A percentile compares a stretch with the other conserved stretches of the same genome.
phyloP scores from a whole-genome alignment of 139 green algal species.

The Chlorella sp. region DNA sequence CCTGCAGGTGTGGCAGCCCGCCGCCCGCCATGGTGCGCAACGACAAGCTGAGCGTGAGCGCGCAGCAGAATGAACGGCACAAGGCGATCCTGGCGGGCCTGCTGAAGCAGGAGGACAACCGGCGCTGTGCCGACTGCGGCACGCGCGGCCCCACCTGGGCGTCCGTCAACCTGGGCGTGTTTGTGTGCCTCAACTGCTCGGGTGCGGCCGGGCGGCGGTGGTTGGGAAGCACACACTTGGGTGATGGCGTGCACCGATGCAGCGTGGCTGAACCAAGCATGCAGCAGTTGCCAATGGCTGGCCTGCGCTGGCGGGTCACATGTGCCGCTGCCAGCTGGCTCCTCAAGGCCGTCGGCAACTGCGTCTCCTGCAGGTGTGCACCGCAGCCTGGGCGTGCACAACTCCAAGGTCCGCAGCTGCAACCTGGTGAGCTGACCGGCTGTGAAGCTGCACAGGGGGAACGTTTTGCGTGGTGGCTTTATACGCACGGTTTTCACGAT shows the following conservation, averaged over 20 bases:
- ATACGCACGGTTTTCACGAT: no score
- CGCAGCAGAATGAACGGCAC: conserved; percentile 85
- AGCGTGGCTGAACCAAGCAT: no score
- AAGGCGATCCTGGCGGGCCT: conserved; percentile 72
- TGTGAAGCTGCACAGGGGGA: no score
- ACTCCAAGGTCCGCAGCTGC: conserved; percentile 87
- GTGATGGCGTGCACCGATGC: no score
- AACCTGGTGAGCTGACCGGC: conserved; percentile 51
- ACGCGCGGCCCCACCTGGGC: conserved; percentile 87
- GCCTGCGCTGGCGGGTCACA: no score
- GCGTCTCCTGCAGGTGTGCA: conserved; percentile 72
- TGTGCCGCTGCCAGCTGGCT: no score
- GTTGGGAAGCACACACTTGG: not conserved
- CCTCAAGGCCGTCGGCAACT: no score
- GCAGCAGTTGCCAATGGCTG: no score
- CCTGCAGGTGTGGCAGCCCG: no score
- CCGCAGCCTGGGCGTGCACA: conserved; percentile 89
- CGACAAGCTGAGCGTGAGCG: conserved; percentile 73
- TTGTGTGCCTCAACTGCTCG: conserved; percentile 93
- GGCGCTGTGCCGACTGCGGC: conserved; percentile 84
- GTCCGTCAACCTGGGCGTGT: conserved; percentile 88
- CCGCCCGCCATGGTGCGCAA: conserved; percentile 56
- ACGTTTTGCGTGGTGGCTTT: no score
- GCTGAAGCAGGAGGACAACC: conserved; percentile 84
- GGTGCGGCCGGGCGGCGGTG: conserved; percentile 9